Conservation (phyloP, 78 protist species). For the Acrasis kona region DNA sequence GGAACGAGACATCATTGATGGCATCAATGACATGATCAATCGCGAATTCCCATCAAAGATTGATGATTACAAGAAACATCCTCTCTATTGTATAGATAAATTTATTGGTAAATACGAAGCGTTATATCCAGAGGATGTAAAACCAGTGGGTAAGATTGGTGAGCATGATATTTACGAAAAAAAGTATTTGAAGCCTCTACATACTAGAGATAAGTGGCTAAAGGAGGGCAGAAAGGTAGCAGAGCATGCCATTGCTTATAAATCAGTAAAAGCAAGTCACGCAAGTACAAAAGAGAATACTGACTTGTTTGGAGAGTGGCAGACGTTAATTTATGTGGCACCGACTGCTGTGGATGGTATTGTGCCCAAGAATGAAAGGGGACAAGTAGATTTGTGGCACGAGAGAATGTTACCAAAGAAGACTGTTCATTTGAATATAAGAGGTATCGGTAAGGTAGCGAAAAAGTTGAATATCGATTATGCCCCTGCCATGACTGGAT, state of each 20-base stretch:
- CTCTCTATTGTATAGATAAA: not conserved
- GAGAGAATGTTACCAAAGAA: not conserved
- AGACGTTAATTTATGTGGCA: not conserved
- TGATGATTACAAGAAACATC: no score
- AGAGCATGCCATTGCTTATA: not conserved
- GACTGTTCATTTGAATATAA: not conserved
- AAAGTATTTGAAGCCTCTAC: not conserved
- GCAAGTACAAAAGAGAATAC: not conserved
- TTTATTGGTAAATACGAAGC: not conserved
- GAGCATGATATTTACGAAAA: not conserved
- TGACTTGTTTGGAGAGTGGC: not conserved
- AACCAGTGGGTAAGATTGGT: not conserved
- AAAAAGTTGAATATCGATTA: not conserved
- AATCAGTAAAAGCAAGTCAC: not conserved
- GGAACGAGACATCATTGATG: no score
- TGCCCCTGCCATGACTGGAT: constrained; percentile 16
- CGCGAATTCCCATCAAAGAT: no score
- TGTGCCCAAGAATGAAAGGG: not conserved
- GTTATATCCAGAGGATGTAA: not conserved
- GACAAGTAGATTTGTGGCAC: constrained; percentile 6
- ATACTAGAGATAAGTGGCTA: not conserved
- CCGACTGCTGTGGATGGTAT: not conserved
- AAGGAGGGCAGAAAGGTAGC: not conserved
- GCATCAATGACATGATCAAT: no score
- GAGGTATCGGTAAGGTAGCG: not conserved